Conservation (phyloP, 2,329 filamentous ascomycete species). For the Ceratocystis alfenasii region DNA sequence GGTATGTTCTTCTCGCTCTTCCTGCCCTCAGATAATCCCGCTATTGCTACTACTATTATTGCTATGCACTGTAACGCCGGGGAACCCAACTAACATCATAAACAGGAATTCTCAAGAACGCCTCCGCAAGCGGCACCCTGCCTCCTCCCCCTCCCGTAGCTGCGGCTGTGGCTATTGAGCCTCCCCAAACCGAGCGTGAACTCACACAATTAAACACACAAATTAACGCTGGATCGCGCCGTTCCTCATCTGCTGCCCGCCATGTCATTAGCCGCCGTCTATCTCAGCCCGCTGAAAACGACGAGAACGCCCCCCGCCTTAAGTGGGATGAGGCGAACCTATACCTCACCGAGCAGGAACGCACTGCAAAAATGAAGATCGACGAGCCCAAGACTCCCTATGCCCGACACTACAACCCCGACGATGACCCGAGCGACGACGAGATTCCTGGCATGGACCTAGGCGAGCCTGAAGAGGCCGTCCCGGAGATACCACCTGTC, state of each 20-base stretch:
- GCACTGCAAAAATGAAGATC: conserved; percentile 95
- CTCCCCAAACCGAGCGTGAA: conserved; percentile 57
- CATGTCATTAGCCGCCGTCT: conserved; percentile 45
- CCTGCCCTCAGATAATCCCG: background rate
- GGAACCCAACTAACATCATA: background rate
- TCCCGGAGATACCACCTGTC: conserved; percentile 39
- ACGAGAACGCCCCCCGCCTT: conserved; percentile 50
- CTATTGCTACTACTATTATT: background rate
- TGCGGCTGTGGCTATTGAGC: conserved; percentile 38
- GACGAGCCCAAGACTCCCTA: conserved; percentile 97
- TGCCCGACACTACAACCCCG: conserved; percentile 79
- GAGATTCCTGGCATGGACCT: conserved; percentile 88
- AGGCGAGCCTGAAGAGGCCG: conserved; percentile 74
- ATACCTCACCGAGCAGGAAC: conserved; percentile 93
- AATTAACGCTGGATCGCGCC: conserved; percentile 79
- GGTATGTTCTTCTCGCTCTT: conserved; percentile 29
- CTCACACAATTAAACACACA: conserved; percentile 89
- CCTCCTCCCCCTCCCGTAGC: conserved; percentile 35
- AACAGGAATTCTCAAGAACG: conserved; percentile 87
- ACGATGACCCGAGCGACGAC: conserved; percentile 77
- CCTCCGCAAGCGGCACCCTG: conserved; percentile 41
- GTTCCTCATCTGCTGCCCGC: conserved; percentile 49
- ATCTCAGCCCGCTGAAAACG: conserved; percentile 31
- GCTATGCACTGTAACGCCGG: background rate
- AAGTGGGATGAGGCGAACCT: conserved; percentile 99